These are phyloP conservation scores for Cicer pinnatifidum DNA, from an alignment of 306 rosid genomes.

Conservation along the genomic window DNA sequence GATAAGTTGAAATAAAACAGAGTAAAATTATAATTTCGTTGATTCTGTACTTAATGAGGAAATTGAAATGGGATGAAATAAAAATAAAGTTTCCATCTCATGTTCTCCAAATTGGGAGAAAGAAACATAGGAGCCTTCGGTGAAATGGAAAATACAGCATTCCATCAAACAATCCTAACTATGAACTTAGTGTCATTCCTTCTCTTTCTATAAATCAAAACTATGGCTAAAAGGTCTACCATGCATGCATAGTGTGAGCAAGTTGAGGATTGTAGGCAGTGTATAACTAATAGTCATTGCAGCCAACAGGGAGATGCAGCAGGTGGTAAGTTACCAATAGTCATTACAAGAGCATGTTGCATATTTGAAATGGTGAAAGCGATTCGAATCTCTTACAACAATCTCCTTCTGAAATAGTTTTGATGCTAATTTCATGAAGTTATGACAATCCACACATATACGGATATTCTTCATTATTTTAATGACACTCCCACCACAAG, in stretches of 20 bases:
- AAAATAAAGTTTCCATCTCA: background rate
- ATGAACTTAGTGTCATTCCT: no score
- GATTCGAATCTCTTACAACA: slow-evolving; percentile 85
- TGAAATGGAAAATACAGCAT: no score
- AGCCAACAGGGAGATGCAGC: slow-evolving; percentile 1
- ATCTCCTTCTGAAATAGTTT: slow-evolving; percentile 65
- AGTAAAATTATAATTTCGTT: background rate
- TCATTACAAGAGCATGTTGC: slow-evolving; percentile 83
- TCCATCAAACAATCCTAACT: no score
- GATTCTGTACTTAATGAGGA: background rate
- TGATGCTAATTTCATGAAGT: slow-evolving; percentile 86
- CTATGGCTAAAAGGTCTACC: no score
- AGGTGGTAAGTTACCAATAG: slow-evolving; percentile 62
- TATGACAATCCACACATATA: slow-evolving; percentile 89
- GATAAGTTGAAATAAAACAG: background rate
- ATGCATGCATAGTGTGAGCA: no score
- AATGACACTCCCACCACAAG: slow-evolving; percentile 47
- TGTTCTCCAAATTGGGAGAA: background rate
- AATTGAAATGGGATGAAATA: background rate
- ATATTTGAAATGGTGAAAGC: slow-evolving; percentile 76
- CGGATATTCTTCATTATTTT: slow-evolving; percentile 89
- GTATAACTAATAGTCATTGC: background rate
- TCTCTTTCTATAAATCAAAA: no score
- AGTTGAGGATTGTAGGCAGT: no score
- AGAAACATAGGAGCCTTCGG: no score